These are phyloP conservation scores for Salix koriyanagi DNA, from an alignment of 345 rosid species.

Conservation along the genomic window DNA sequence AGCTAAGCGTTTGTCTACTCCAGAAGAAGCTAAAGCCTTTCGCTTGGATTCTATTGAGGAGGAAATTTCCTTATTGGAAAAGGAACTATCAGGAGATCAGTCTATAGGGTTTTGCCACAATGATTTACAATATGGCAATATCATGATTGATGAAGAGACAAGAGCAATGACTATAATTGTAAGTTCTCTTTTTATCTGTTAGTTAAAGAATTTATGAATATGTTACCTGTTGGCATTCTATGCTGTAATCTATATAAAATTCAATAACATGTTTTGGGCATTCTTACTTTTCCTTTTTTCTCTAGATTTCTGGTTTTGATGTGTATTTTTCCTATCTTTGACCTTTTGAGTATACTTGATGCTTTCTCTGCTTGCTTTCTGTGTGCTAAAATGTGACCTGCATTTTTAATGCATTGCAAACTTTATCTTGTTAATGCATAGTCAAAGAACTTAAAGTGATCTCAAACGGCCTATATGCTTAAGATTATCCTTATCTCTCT, in stretches of 20 bases:
- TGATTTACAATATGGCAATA: slow-evolving; percentile 34
- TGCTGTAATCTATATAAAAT: too few species aligned
- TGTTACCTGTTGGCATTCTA: not conserved
- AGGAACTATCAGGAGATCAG: slow-evolving; percentile 15
- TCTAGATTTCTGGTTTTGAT: not conserved
- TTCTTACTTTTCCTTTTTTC: not conserved
- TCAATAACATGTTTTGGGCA: not conserved
- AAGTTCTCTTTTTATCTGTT: not conserved
- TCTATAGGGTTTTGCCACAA: slow-evolving; percentile 29
- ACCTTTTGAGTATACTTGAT: not conserved
- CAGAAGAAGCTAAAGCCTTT: slow-evolving; percentile 22
- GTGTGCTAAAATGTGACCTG: not conserved
- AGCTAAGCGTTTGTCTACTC: slow-evolving; percentile 16
- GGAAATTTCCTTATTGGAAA: slow-evolving; percentile 23
- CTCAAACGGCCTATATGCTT: not conserved
- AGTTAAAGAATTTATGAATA: not conserved
- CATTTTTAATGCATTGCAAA: not conserved
- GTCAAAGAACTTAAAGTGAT: not conserved
- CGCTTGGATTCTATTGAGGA: slow-evolving; percentile 19
- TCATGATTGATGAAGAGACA: slow-evolving; percentile 30
- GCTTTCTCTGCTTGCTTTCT: not conserved
- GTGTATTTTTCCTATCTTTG: not conserved
- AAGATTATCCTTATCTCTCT: not conserved
- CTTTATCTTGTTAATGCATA: not conserved
- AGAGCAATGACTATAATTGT: slow-evolving; percentile 26